Conservation (phyloP, 306 rosid species). For the Prosopis cineraria region DNA sequence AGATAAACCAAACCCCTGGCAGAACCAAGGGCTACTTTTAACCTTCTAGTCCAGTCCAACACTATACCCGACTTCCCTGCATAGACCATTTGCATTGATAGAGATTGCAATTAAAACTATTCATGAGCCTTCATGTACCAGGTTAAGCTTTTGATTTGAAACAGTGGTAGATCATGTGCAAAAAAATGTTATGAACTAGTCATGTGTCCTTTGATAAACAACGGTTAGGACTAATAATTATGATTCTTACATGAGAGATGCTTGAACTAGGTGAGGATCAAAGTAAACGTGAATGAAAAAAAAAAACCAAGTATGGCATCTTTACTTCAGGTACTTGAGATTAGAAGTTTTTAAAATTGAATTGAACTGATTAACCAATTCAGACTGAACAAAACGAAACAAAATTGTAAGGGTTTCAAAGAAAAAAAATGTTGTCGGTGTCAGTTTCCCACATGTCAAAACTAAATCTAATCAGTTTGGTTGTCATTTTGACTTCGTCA, state of each 20-base stretch:
- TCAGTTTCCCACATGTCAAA: not conserved
- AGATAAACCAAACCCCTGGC: conserved; percentile 59
- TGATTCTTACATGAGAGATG: too few species aligned
- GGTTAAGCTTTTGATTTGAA: not conserved
- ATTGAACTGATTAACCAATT: too few species aligned
- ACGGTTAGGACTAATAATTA: too few species aligned
- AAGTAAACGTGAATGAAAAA: too few species aligned
- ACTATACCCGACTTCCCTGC: conserved; percentile 50
- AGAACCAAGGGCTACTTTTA: conserved; percentile 43
- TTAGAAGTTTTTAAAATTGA: too few species aligned
- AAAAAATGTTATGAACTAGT: not conserved
- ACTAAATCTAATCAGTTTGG: not conserved
- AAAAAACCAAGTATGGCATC: too few species aligned
- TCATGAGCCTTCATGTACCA: not conserved
- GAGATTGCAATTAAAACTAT: not conserved
- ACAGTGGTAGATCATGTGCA: not conserved
- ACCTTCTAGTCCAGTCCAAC: conserved; percentile 56
- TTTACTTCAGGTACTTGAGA: too few species aligned
- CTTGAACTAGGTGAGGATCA: too few species aligned
- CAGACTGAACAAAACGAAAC: too few species aligned
- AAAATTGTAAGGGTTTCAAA: too few species aligned
- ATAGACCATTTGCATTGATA: not conserved
- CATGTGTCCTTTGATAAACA: too few species aligned
- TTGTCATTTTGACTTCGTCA: not conserved
- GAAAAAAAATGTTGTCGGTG: too few species aligned